Percentiles rank a stretch among this genome's conserved stretches.
These are phyloP conservation scores for Obba rivulosa DNA, from an alignment of 768 basidiomycete genomes.

Conservation along the genomic window DNA sequence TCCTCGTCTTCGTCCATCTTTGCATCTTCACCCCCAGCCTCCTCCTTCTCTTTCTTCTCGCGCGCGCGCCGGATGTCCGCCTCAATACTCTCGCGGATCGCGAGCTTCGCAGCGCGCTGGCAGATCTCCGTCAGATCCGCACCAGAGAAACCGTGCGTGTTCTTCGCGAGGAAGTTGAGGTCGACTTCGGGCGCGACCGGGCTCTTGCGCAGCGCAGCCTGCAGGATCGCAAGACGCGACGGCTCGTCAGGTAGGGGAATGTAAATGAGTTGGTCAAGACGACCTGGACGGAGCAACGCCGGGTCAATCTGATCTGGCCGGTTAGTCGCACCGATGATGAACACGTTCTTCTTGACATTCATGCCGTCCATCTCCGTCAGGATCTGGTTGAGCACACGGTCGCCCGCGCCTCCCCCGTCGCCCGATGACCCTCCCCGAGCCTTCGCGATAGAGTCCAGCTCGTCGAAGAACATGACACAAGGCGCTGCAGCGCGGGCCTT, in stretches of 20 bases:
- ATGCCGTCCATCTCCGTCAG: slow-evolving; percentile 99
- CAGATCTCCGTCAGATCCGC: slow-evolving; percentile 99
- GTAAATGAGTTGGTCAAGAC: slow-evolving; percentile 98
- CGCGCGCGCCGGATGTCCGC: slow-evolving; percentile 76
- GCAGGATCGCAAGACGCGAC: slow-evolving; percentile 87
- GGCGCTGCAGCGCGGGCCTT: slow-evolving; percentile 99
- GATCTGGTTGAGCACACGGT: slow-evolving; percentile 96
- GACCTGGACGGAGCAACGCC: slow-evolving; percentile 91
- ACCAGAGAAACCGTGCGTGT: slow-evolving; percentile 97
- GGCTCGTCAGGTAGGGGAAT: slow-evolving; percentile 96
- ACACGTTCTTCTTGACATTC: slow-evolving; percentile 99
- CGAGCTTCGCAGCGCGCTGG: slow-evolving; percentile 94
- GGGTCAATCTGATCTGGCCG: slow-evolving; percentile 94
- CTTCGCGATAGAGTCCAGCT: slow-evolving; percentile 98
- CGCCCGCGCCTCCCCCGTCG: slow-evolving; percentile 94
- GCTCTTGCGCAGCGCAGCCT: slow-evolving; percentile 86
- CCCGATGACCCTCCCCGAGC: slow-evolving; percentile 82
- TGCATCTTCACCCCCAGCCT: slow-evolving; percentile 60
- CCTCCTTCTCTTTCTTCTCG: slow-evolving; percentile 79
- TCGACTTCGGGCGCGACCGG: slow-evolving; percentile 82
- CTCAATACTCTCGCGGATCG: slow-evolving; percentile 94
- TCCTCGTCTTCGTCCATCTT: slow-evolving; percentile 70
- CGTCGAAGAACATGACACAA: slow-evolving; percentile 99
- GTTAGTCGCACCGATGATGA: slow-evolving; percentile 96
- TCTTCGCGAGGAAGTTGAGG: slow-evolving; percentile 81